Conservation (phyloP, 805 yeast genomes). For the Ogataea ramenticola region DNA sequence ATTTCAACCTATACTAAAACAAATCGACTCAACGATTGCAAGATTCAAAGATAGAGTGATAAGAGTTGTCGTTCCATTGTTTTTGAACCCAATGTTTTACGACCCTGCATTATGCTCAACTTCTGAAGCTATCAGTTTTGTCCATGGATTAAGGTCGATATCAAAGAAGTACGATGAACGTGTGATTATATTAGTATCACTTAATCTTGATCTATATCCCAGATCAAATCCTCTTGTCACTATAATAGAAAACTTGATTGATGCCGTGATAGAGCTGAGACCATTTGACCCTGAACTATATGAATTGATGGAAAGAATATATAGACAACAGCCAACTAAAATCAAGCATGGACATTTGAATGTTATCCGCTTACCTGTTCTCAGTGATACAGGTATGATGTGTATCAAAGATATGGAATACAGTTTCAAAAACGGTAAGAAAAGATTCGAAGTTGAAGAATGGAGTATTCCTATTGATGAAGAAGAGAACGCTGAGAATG, state of each 20-base stretch:
- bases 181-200: slow-evolving; percentile 43
- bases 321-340: slow-evolving; percentile 64
- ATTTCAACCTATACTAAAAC: slow-evolving; percentile 24
- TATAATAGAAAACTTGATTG: slow-evolving; percentile 52
- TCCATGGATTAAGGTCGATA: slow-evolving; percentile 51
- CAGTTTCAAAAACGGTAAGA: slow-evolving; percentile 79
- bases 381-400: slow-evolving; percentile 79
- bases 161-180: slow-evolving; percentile 34
- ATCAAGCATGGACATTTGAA: slow-evolving; percentile 84
- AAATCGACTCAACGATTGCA: slow-evolving; percentile 34
- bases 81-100: slow-evolving; percentile 73
- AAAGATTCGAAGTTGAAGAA: slow-evolving; percentile 78
- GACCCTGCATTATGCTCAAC: slow-evolving; percentile 29
- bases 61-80: slow-evolving; percentile 66
- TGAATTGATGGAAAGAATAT: slow-evolving; percentile 58
- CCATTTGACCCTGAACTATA: slow-evolving; percentile 76
- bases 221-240: slow-evolving; percentile 40
- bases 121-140: slow-evolving; percentile 46
- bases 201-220: slow-evolving; percentile 63
- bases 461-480: slow-evolving; percentile 98
- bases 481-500: slow-evolving; percentile 35
- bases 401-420: slow-evolving; percentile 64
- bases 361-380: slow-evolving; percentile 60
- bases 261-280: slow-evolving; percentile 64
- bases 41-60: slow-evolving; percentile 40